Base-by-base conservation (phyloP, 352 stramenopile genomes). In the Phytopythium chamaehyphon region DNA sequence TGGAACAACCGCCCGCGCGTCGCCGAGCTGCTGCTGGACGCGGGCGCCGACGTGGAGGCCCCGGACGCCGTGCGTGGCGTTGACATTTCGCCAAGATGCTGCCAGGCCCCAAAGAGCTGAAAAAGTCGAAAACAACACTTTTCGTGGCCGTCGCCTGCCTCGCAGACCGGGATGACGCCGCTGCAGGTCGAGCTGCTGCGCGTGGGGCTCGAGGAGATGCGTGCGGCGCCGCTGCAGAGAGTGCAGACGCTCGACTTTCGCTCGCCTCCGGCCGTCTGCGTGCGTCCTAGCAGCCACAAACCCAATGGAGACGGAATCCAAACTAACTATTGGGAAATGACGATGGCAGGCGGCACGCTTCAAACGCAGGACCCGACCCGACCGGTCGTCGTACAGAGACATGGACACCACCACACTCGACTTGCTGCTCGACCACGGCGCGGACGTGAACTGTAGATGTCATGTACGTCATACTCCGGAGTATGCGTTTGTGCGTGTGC, bases 101-200 rank as follows among this genome's bases (percentile, higher is more conserved):
- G n/a, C n/a, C n/a, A n/a, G n/a, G n/a, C n/a, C 28, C 28, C 28
- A 33, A 5, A 33, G 28, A 33, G 28, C 28, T 33, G 9, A 33
- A 33, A 33, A 5, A 9, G 28, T n/a, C n/a, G n/a, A n/a, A n/a
- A n/a, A n/a, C n/a, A n/a, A n/a, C n/a, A n/a, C n/a, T n/a, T n/a
- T n/a, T n/a, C n/a, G n/a, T n/a, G n/a, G n/a, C n/a, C n/a, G 28
- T 9, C 28, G 9, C 9, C 4, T 21, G 6, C 21, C 10, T n/a
- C 15, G n/a, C 21, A 68, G 55, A 57, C 57, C 11, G 66, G 72
- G 37, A 64, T 75, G 53, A 78, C 72, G 31, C 59, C 69, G 11
- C 64, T 83, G 22, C 61, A 80, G 50, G 66, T 77, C 48, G 69
- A 76, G 15, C 44, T 80, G 12, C 51, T 76, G 50, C 69, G 69